Percentiles rank a stretch among this genome's conserved stretches.
These are phyloP conservation scores for Didymella keratinophila DNA, from an alignment of 2,329 filamentous ascomycete species.

Conservation along the genomic window DNA sequence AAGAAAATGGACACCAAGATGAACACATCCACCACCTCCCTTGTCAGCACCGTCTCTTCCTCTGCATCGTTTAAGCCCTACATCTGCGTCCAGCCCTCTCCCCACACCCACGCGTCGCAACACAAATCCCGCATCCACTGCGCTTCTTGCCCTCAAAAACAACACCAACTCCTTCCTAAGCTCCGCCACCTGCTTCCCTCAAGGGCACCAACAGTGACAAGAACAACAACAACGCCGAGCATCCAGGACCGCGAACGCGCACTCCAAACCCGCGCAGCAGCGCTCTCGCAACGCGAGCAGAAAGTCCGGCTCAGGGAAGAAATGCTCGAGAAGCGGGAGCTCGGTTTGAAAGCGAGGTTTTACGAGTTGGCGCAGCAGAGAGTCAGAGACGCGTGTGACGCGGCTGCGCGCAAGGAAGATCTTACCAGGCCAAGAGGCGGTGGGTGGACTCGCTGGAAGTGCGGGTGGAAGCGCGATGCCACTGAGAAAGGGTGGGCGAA, in stretches of 20 bases:
- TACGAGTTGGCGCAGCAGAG: not conserved
- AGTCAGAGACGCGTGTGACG: not conserved
- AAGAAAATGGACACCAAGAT: not conserved
- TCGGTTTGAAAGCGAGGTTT: not conserved
- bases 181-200: not conserved
- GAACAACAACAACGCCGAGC: too few species aligned
- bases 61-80: not conserved
- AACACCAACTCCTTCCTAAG: too few species aligned
- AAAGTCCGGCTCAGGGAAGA: not conserved
- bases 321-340: not conserved
- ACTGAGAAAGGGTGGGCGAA: conserved; percentile 4
- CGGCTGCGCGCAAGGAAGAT: not conserved
- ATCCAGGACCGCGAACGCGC: not conserved
- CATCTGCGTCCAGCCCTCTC: not conserved
- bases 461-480: not conserved
- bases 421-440: too few species aligned
- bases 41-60: conserved; percentile 6
- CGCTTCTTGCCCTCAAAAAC: not conserved
- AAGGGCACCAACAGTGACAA: not conserved
- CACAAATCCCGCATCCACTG: not conserved
- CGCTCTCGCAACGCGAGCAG: not conserved
- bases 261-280: not conserved
- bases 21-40: conserved; percentile 6
- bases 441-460: not conserved
- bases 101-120: not conserved